Percentiles rank a stretch among this genome's conserved stretches.
phyloP scores from a whole-genome alignment of 2,329 filamentous ascomycete species.

The Metarhizium sp. region DNA sequence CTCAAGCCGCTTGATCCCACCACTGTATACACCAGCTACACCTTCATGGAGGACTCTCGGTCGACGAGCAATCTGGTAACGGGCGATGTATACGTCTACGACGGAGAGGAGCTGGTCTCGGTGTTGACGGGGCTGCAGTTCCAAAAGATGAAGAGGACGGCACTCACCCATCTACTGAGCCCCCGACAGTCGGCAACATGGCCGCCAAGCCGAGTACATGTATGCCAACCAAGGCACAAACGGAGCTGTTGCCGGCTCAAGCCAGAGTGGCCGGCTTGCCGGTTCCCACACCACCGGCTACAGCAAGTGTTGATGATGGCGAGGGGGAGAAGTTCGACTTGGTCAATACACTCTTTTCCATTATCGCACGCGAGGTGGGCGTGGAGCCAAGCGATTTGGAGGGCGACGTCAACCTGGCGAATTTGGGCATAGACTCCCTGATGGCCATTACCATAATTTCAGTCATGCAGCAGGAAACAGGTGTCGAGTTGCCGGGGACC shows the following conservation, averaged over 20 bases:
- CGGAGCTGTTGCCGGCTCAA: background rate
- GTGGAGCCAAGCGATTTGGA: background rate
- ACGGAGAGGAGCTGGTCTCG: background rate
- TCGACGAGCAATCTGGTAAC: background rate
- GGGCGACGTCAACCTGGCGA: background rate
- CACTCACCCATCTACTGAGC: background rate
- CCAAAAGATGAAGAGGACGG: slow-evolving; percentile 4
- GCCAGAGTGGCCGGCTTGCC: background rate
- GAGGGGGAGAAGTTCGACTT: background rate
- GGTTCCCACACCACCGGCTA: background rate
- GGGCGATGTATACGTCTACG: background rate
- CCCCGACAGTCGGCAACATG: background rate
- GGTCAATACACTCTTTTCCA: background rate
- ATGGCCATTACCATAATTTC: background rate
- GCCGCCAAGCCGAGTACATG: background rate
- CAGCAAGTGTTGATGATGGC: background rate
- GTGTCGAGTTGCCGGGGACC: background rate
- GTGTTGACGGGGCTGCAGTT: slow-evolving; percentile 1
- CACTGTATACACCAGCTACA: background rate
- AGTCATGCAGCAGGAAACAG: background rate
- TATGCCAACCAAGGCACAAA: background rate
- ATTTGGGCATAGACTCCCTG: background rate
- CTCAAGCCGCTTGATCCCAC: background rate
- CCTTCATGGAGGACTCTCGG: background rate
- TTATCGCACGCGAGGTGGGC: background rate